Evolutionary conservation across 2,329 filamentous ascomycete genomes (phyloP).

Genomic region (Aspergillus tubingensis): DNA sequence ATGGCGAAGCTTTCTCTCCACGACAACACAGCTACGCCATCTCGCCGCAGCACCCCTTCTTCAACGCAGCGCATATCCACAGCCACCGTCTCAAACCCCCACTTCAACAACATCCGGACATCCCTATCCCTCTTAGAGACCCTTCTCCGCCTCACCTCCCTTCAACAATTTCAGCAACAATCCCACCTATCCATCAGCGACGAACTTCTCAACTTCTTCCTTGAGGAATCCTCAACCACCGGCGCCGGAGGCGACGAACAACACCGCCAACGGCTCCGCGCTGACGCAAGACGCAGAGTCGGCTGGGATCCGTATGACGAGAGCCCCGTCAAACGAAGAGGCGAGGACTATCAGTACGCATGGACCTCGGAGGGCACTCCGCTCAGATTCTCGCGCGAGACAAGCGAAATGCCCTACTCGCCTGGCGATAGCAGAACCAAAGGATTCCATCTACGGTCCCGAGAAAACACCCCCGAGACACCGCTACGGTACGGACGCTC

Average conservation of each 20-base stretch:
- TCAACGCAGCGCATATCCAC: slow-evolving; percentile 19
- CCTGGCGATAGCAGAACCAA: slow-evolving; percentile 26
- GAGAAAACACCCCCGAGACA: slow-evolving; percentile 37
- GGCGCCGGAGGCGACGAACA: slow-evolving; percentile 65
- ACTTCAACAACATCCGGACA: slow-evolving; percentile 59
- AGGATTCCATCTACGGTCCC: slow-evolving; percentile 33
- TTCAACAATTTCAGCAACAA: slow-evolving; percentile 89
- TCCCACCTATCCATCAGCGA: slow-evolving; percentile 89
- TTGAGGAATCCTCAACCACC: slow-evolving; percentile 68
- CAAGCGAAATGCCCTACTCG: slow-evolving; percentile 29
- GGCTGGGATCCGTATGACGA: slow-evolving; percentile 74
- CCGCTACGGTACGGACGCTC: slow-evolving; percentile 25
- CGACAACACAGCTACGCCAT: slow-evolving; percentile 31
- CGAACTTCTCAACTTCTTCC: slow-evolving; percentile 84
- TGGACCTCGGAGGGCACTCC: slow-evolving; percentile 31
- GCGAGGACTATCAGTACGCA: slow-evolving; percentile 65
- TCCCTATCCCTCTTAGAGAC: slow-evolving; percentile 84
- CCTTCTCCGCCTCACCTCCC: slow-evolving; percentile 77
- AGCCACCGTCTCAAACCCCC: slow-evolving; percentile 49
- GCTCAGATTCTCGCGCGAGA: slow-evolving; percentile 26
- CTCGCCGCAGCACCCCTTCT: slow-evolving; percentile 24
- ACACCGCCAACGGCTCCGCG: slow-evolving; percentile 60
- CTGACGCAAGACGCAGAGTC: slow-evolving; percentile 62
- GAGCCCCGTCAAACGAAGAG: slow-evolving; percentile 65
- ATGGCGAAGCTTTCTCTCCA: slow-evolving; percentile 52